Percentiles rank a stretch among this genome's conserved stretches.
Conservation (phyloP, 2,329 filamentous ascomycete genomes). For the Fusarium sarcochroum region DNA sequence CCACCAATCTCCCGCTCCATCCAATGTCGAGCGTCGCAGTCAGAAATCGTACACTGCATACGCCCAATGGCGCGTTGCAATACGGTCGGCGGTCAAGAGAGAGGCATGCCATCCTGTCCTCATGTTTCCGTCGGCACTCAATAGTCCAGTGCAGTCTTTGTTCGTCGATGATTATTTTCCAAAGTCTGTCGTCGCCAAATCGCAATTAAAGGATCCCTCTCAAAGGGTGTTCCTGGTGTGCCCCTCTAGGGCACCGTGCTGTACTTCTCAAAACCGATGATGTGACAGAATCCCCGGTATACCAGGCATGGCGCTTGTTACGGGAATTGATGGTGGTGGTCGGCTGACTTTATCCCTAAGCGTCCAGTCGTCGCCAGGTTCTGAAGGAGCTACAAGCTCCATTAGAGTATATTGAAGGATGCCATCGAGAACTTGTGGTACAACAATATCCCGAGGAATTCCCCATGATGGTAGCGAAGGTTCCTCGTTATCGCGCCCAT, state of each 20-base stretch:
- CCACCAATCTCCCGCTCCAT: slow-evolving; percentile 49
- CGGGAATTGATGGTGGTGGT: slow-evolving; percentile 49
- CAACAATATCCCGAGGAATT: slow-evolving; percentile 59
- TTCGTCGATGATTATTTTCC: slow-evolving; percentile 40
- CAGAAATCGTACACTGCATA: slow-evolving; percentile 48
- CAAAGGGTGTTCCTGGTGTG: slow-evolving; percentile 23
- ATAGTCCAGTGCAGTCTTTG: slow-evolving; percentile 23
- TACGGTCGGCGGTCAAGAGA: slow-evolving; percentile 38
- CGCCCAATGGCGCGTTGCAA: slow-evolving; percentile 46
- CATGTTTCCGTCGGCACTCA: slow-evolving; percentile 31
- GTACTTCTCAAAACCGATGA: slow-evolving; percentile 41
- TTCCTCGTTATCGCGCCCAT: slow-evolving; percentile 63
- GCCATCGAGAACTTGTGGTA: slow-evolving; percentile 62
- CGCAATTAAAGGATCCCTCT: slow-evolving; percentile 20
- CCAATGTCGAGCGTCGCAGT: slow-evolving; percentile 45
- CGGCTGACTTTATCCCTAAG: slow-evolving; percentile 52
- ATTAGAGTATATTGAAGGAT: slow-evolving; percentile 63
- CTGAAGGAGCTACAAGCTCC: slow-evolving; percentile 59
- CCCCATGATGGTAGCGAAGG: slow-evolving; percentile 47
- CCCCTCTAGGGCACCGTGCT: slow-evolving; percentile 28
- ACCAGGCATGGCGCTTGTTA: slow-evolving; percentile 50
- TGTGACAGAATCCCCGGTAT: slow-evolving; percentile 46
- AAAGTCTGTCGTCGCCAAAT: slow-evolving; percentile 30
- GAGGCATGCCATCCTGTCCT: slow-evolving; percentile 31
- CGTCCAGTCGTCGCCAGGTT: slow-evolving; percentile 56